Conservation (phyloP, 257 asterid genomes). For the Coffea canephora region DNA sequence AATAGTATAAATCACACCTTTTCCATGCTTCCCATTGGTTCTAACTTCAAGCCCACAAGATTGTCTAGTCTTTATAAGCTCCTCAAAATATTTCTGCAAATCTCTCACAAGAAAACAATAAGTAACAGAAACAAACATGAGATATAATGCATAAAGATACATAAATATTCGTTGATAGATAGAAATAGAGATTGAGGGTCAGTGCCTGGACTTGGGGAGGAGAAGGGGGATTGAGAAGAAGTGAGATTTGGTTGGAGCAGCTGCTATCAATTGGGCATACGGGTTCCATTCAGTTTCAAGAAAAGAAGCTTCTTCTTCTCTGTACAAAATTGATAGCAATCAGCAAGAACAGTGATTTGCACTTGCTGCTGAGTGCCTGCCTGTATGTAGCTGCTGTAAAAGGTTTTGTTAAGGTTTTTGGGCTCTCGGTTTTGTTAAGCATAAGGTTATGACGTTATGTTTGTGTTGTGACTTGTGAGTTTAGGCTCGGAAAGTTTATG, state of each 20-base stretch:
- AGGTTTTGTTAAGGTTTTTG: too few species aligned
- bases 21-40: conserved; percentile 53
- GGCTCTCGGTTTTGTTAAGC: too few species aligned
- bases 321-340: too few species aligned
- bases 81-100: conserved; percentile 60
- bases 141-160: neutral
- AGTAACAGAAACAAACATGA: neutral
- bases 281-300: conserved; percentile 22
- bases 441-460: too few species aligned
- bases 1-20: conserved; percentile 37
- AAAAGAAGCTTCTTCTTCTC: neutral
- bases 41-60: conserved; percentile 55
- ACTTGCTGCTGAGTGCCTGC: too few species aligned
- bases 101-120: conserved; percentile 7
- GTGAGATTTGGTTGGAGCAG: conserved; percentile 46
- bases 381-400: too few species aligned
- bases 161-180: neutral
- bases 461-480: too few species aligned
- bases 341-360: too few species aligned
- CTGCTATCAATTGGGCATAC: conserved; percentile 46
- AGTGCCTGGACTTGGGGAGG: conserved; percentile 55
- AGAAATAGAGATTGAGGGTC: conserved; percentile 4
- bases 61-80: conserved; percentile 47
- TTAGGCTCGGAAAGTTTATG: too few species aligned
- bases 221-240: conserved; percentile 62